A percentile compares a stretch with the other conserved stretches of the same genome.
These are phyloP conservation scores for Phytopythium cucurbitacearum DNA, from an alignment of 352 stramenopile species.

Conservation along the genomic window DNA sequence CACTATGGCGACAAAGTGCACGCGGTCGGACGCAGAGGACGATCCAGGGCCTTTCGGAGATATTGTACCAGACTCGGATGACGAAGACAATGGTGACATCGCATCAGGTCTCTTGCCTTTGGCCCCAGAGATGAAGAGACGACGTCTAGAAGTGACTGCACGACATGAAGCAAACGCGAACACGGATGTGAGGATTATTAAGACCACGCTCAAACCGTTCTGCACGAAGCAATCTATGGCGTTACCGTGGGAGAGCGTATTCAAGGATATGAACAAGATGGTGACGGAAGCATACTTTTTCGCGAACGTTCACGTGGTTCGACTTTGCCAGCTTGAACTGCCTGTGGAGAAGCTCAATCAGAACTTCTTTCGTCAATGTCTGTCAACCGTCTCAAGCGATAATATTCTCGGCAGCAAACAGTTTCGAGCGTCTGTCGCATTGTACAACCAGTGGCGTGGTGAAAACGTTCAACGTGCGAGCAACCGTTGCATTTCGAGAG, in stretches of 20 bases:
- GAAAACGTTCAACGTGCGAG: not conserved
- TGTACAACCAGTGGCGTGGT: conserved; percentile 8
- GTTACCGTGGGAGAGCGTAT: conserved; percentile 5
- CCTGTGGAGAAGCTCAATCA: conserved; percentile 1
- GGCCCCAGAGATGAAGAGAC: conserved; percentile 1
- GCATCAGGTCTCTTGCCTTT: too few species aligned
- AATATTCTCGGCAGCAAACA: conserved; percentile 3
- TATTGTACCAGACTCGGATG: too few species aligned
- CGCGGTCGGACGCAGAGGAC: too few species aligned
- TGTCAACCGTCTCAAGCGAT: conserved; percentile 1
- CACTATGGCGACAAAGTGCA: too few species aligned
- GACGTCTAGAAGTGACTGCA: conserved; percentile 4
- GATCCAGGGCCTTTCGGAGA: too few species aligned
- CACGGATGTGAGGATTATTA: conserved; percentile 4
- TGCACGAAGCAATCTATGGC: conserved; percentile 1
- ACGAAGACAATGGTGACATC: too few species aligned
- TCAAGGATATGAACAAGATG: conserved; percentile 8
- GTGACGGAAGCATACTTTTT: conserved; percentile 8
- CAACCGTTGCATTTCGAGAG: not conserved
- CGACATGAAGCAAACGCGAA: conserved; percentile 1
- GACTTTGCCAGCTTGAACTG: conserved; percentile 2
- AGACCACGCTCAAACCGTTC: conserved; percentile 9
- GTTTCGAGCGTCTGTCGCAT: conserved; percentile 1
- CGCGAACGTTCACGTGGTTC: conserved; percentile 8
- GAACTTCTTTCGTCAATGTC: conserved; percentile 8